These are phyloP conservation scores for Tolypocladium nubicola DNA, from an alignment of 2,329 filamentous ascomycete species.

Conservation along the genomic window DNA sequence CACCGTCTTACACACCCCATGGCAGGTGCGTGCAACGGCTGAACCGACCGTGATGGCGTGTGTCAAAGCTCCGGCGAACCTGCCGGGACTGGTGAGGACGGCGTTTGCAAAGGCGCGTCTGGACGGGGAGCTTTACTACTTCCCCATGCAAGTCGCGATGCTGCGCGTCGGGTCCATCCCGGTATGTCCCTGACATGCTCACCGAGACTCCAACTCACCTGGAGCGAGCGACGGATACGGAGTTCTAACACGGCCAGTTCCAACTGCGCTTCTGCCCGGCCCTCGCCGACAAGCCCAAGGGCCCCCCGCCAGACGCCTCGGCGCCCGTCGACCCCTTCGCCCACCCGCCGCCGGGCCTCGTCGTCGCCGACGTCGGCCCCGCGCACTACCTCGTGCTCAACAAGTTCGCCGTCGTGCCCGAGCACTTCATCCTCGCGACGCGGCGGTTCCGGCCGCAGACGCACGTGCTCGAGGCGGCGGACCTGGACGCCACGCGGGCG, in stretches of 20 bases:
- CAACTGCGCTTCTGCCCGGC: constrained; percentile 63
- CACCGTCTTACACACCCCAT: no score
- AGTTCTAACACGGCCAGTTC: constrained; percentile 36
- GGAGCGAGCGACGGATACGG: no score
- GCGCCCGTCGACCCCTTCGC: constrained; percentile 53
- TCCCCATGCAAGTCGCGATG: constrained; percentile 41
- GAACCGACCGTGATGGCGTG: no score
- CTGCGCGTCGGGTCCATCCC: constrained; percentile 31
- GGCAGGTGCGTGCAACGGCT: no score
- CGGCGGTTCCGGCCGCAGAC: constrained; percentile 54
- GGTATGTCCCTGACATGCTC: no score
- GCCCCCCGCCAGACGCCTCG: constrained; percentile 21
- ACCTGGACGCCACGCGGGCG: constrained; percentile 50
- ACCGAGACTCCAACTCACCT: no score
- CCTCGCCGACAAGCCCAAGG: constrained; percentile 56
- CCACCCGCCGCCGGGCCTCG: constrained; percentile 41
- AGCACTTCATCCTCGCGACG: constrained; percentile 64
- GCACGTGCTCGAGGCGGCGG: constrained; percentile 46
- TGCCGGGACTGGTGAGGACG: constrained; percentile 39
- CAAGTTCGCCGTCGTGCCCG: constrained; percentile 61
- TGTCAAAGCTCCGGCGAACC: constrained; percentile 30
- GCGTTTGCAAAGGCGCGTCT: constrained; percentile 37
- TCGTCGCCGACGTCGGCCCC: constrained; percentile 39
- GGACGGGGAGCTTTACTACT: constrained; percentile 41
- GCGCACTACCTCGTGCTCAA: constrained; percentile 59